Percentiles rank a stretch among this genome's conserved stretches.
These are phyloP conservation scores for Chloroidium sp. DNA, from an alignment of 163 green algal species.

Conservation along the genomic window DNA sequence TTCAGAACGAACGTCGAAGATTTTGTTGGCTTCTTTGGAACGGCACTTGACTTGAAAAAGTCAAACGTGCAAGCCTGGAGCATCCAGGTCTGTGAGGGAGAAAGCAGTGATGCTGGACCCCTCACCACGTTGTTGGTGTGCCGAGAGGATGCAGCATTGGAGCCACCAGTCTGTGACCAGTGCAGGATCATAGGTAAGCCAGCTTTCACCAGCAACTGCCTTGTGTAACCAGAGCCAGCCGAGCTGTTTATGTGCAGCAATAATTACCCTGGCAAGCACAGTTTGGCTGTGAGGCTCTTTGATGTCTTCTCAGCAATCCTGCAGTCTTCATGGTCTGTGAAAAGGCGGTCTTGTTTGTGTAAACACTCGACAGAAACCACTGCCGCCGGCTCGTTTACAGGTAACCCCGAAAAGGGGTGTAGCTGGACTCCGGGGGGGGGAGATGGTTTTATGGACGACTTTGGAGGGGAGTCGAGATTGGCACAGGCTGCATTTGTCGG, in stretches of 20 bases:
- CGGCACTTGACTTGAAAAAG: neutral
- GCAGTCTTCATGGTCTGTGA: no score
- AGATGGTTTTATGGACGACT: no score
- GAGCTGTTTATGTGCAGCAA: neutral
- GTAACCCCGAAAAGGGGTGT: no score
- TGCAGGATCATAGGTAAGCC: conserved; percentile 82
- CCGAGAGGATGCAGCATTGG: conserved; percentile 7
- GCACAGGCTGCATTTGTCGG: no score
- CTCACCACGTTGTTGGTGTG: conserved; percentile 8
- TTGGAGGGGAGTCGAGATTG: no score
- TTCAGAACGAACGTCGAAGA: neutral
- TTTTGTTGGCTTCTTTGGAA: neutral
- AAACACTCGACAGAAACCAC: no score
- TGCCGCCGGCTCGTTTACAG: no score
- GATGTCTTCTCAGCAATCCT: no score
- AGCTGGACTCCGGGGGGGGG: no score
- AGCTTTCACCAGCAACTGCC: neutral
- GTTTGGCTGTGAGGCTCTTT: no score
- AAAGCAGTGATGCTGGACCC: neutral
- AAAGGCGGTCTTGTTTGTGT: no score
- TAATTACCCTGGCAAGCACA: neutral
- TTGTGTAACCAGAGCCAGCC: neutral
- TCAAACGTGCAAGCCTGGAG: neutral
- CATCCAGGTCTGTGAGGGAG: neutral
- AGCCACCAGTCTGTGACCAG: conserved; percentile 62